Percentiles rank a stretch among this genome's conserved stretches.
phyloP scores from a whole-genome alignment of 495 filamentous ascomycete species.

The Letharia columbiana region DNA sequence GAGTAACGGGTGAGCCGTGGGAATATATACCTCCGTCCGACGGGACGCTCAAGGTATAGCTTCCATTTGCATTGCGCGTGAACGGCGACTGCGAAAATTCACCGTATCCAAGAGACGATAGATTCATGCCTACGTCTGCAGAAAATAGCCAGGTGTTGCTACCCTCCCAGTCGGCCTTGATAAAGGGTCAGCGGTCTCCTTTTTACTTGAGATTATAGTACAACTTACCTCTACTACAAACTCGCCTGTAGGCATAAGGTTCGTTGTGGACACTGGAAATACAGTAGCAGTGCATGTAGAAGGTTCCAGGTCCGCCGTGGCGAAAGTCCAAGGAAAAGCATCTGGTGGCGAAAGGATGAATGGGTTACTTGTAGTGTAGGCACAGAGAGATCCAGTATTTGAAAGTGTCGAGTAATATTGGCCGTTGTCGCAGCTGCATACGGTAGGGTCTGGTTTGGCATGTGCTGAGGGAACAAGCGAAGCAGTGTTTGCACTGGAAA shows the following conservation, averaged over 20 bases:
- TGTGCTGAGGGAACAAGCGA: background rate
- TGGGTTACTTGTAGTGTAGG: background rate
- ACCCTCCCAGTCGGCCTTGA: background rate
- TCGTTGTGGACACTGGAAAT: background rate
- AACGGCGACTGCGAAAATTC: background rate
- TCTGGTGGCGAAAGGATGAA: background rate
- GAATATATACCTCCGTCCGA: background rate
- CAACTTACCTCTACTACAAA: background rate
- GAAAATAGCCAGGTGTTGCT: background rate
- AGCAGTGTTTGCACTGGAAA: background rate
- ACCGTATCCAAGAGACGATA: background rate
- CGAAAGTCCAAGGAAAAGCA: background rate
- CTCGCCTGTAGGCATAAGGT: background rate
- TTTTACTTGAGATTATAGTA: background rate
- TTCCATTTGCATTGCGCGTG: background rate
- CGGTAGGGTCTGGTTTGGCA: background rate
- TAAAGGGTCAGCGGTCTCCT: background rate
- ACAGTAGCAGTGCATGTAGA: background rate
- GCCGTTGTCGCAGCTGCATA: background rate
- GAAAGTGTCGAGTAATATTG: background rate
- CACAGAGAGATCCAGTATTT: background rate
- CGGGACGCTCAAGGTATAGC: background rate
- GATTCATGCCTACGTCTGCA: background rate
- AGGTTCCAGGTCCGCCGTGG: background rate
- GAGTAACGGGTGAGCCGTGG: background rate